Evolutionary conservation across 345 rosid genomes (phyloP), one percentile per base, ranked within the genome.

Genomic region (Crucihimalaya himalaica): DNA sequence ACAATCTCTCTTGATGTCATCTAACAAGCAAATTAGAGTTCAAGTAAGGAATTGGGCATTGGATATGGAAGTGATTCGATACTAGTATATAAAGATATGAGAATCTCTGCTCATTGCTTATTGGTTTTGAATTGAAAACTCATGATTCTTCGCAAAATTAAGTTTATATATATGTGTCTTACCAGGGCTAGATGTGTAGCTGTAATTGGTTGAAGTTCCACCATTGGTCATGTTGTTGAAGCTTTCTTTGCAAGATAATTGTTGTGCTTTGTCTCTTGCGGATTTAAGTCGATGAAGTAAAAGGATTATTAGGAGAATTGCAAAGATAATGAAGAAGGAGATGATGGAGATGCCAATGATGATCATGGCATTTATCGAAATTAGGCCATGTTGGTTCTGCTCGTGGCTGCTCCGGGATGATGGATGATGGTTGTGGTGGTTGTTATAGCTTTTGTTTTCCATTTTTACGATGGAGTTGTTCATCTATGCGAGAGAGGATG

Each of bases 131-230:
- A 46, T 46, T 46, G 23, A 3, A 46, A 46, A 18, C 9, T 8
- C 5, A 3, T n/a, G 2, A 46, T 8, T 18, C 0, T 7, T 45
- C 4, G 1, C 18, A 42, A 14, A 29, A n/a, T 4, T 4, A 29
- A n/a, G 8, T 9, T 27, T 19, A 53, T 27, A 51, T 13, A 16
- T 27, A 20, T 5, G 21, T 23, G 21, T 20, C 10, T 81, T 83
- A 91, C 98, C 97, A 72, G 98, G 97, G 77, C 97, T 91, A 40
- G 85, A 82, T 34, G 79, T 80, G 71, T 66, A 68, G 77, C 82
- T 81, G 74, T 77, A 76, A 40, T 71, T 74, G 28, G 87, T 59
- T 55, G 83, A 75, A 59, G 73, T 71, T 73, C 75, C 72, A 57
- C 73, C 71, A 31, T 67, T 39, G 65, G 78, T 81, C 39, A 15